phyloP scores from a whole-genome alignment of 371 early-diverging fungal species.

The Mortierella sp. region DNA sequence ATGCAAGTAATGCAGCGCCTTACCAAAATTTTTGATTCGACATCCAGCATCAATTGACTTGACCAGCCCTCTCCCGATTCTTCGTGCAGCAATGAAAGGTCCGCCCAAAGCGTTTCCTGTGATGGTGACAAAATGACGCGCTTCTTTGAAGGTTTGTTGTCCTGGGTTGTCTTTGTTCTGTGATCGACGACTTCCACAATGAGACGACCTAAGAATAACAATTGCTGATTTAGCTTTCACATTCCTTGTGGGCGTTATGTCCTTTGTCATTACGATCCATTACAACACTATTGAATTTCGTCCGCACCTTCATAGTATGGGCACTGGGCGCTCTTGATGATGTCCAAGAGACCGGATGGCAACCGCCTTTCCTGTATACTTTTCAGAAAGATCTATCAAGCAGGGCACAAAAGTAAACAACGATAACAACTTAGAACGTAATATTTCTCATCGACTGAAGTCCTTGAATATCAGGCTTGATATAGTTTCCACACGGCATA shows the following conservation, averaged over 20 bases:
- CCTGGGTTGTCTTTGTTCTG: constrained; percentile 39
- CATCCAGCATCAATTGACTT: constrained; percentile 65
- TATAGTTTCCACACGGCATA: constrained; percentile 11
- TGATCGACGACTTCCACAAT: constrained; percentile 74
- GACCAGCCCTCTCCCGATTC: constrained; percentile 67
- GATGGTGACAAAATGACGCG: constrained; percentile 69
- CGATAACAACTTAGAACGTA: background rate
- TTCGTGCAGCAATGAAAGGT: constrained; percentile 69
- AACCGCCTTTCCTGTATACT: constrained; percentile 68
- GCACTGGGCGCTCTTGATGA: constrained; percentile 71
- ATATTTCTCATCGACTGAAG: background rate
- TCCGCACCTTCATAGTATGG: constrained; percentile 69
- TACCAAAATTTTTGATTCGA: constrained; percentile 73
- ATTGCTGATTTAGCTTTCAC: background rate
- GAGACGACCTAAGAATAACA: constrained; percentile 59
- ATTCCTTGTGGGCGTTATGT: no score
- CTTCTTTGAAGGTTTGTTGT: constrained; percentile 40
- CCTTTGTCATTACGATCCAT: background rate
- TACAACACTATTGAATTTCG: background rate
- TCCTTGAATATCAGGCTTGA: background rate
- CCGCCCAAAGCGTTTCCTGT: constrained; percentile 73
- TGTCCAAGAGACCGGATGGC: constrained; percentile 71
- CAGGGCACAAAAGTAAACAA: background rate
- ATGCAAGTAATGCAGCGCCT: background rate
- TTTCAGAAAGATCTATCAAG: constrained; percentile 65